Evolutionary conservation across 2,329 filamentous ascomycete species (phyloP), one percentile per base, ranked within the genome.

Genomic region (Claviceps digitariae): DNA sequence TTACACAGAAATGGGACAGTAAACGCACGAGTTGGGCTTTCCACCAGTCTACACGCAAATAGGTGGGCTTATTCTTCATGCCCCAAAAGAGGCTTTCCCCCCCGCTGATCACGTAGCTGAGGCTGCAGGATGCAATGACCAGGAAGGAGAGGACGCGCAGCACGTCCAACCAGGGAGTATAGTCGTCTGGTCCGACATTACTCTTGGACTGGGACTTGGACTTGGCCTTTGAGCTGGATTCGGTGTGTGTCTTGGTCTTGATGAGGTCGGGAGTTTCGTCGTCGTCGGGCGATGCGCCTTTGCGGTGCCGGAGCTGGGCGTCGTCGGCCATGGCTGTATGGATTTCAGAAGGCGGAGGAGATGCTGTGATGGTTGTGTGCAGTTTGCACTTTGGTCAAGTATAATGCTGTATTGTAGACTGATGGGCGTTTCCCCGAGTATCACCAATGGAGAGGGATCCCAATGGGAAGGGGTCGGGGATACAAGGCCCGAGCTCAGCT

Each of bases 91-190:
- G 74, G 55, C 79, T 83, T 64, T 87, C 79, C 56, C 84, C 84
- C 57, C 77, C 75, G 46, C 85, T 89, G 60, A 87, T 75, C 58
- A 90, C 79, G 68, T 90, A 91, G 69, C 86, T 90, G 52, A 90
- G 72, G 20, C 78, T 82, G 61, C 76, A 80, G 25, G 81, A 86
- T 48, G 83, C 78, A 45, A 87, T 60, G 36, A 84, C 59, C 15
- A 90, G 67, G 52, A 87, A 87, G 34, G 76, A 76, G 47, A 90
- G 62, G 31, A 90, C 75, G 34, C 87, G 83, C 55, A 89, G 68
- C 52, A 86, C 67, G 65, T 91, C 87, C 36, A 89, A 69, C 69
- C 70, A 76, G 12, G 70, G 70, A 56, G 64, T 72, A 59, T 74
- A 74, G 20, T 90, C 85, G 25, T 84, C 79, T 55, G 86, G 81